Evolutionary conservation across 441 rosid genomes (phyloP), one percentile per base, ranked within the genome.

Genomic region (Erysimum cheiri): DNA sequence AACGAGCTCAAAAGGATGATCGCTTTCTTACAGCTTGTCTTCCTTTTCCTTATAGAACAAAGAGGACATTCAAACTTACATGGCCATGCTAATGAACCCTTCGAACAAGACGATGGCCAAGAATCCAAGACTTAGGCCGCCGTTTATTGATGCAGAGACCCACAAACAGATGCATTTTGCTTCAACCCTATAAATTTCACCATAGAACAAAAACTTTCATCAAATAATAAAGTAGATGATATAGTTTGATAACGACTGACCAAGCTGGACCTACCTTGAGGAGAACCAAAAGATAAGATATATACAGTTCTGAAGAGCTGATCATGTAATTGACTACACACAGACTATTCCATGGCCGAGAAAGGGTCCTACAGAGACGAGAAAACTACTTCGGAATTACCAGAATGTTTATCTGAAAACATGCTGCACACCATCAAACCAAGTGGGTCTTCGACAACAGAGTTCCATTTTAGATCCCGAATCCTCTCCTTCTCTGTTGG

Each of bases 11-110:
- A 37, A 5, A 11, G 41, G 4, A 1, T 37, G n/a, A 37, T 37
- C 1, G 13, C 1, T 37, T 37, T 37, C 13, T 4, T 37, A 11
- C 12, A 37, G 41, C n/a, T 11, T 37, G 41, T 35, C 39, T 37
- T 3, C 41, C 6, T 37, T 37, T 37, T 40, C 7, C 44, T 40
- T 22, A 41, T 11, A 43, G 19, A 61, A 71, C 37, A 70, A 53
- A 31, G 29, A 53, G 61, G 46, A 41, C n/a, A 2, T 50, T 53
- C n/a, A 60, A 44, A 44, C 62, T 71, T 71, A 31, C 75, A 33
- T 33, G 39, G 63, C 37, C n/a, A 43, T 43, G 9, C 11, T 43
- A 32, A 22, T 2, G 19, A 71, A 12, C 15, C 5, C 17, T 43
- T 47, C n/a, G 2, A 46, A 57, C 17, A 32, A 56, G 8, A 41